These are phyloP conservation scores for Picocystis salinarum DNA, from an alignment of 139 green algal species.

Conservation along the genomic window DNA sequence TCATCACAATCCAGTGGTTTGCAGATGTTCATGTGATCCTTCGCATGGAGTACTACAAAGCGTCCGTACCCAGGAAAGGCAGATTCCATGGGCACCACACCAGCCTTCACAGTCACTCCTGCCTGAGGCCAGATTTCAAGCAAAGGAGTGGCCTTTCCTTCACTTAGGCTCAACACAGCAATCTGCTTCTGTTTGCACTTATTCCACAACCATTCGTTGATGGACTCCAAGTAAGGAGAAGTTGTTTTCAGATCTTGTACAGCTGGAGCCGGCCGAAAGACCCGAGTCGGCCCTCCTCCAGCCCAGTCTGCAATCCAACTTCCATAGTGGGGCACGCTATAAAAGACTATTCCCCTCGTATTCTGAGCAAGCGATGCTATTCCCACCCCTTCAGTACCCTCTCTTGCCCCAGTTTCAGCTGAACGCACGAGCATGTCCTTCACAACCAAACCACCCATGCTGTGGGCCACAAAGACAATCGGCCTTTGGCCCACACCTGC, in stretches of 20 bases:
- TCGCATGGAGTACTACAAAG: conserved; percentile 27
- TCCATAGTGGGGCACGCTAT: conserved; percentile 53
- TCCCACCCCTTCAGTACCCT: neutral
- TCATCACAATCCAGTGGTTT: conserved; percentile 27
- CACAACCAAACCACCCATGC: conserved; percentile 66
- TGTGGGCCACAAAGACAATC: conserved; percentile 60
- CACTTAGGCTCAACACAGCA: conserved; percentile 30
- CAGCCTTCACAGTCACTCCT: conserved; percentile 26
- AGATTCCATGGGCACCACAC: conserved; percentile 39
- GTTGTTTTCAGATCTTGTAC: conserved; percentile 32
- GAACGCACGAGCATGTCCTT: conserved; percentile 51
- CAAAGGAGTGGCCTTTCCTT: conserved; percentile 36
- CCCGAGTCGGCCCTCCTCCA: too few relatives aligned
- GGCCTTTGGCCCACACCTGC: conserved; percentile 57
- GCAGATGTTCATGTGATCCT: conserved; percentile 58
- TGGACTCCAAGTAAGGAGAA: conserved; percentile 38
- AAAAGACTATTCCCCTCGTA: conserved; percentile 48
- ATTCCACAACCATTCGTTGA: conserved; percentile 29
- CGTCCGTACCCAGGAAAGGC: conserved; percentile 50
- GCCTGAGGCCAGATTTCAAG: neutral
- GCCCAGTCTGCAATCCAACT: conserved; percentile 43
- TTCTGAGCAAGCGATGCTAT: conserved; percentile 12
- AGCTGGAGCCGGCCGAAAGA: conserved; percentile 29
- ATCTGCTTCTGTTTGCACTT: conserved; percentile 18
- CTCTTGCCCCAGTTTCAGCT: conserved; percentile 1